Percentiles rank a stretch among this genome's conserved stretches.
phyloP scores from a whole-genome alignment of 345 rosid species.

The Dimocarpus longan region DNA sequence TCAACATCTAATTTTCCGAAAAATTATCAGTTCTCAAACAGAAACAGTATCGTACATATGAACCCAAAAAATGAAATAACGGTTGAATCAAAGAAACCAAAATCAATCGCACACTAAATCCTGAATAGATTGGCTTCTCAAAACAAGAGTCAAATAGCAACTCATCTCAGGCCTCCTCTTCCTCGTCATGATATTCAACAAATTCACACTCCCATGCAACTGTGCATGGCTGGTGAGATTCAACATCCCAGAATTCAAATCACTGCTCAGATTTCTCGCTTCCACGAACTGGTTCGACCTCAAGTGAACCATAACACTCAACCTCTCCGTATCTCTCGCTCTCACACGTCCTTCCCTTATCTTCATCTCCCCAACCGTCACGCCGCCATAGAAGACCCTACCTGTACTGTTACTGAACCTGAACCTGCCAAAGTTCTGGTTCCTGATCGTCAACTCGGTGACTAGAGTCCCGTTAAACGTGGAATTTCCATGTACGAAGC shows the following conservation, averaged over 20 bases:
- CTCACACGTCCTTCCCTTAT: slow-evolving; percentile 32
- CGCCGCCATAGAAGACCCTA: slow-evolving; percentile 30
- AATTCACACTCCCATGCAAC: slow-evolving; percentile 44
- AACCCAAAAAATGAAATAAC: neutral
- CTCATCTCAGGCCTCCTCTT: slow-evolving; percentile 38
- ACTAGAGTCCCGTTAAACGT: slow-evolving; percentile 43
- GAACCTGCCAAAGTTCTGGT: slow-evolving; percentile 52
- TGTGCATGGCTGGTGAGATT: slow-evolving; percentile 38
- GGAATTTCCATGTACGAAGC: slow-evolving; percentile 28
- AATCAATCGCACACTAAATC: slow-evolving; percentile 31
- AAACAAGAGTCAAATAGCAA: slow-evolving; percentile 42
- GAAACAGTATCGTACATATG: neutral
- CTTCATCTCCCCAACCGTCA: slow-evolving; percentile 38
- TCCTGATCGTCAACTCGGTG: slow-evolving; percentile 40
- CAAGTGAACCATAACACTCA: slow-evolving; percentile 39
- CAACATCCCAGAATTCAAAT: slow-evolving; percentile 45
- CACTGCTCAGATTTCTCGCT: slow-evolving; percentile 28
- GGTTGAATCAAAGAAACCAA: neutral
- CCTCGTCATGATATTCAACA: slow-evolving; percentile 33
- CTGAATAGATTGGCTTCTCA: slow-evolving; percentile 22
- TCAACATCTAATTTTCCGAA: neutral
- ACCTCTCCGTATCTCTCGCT: slow-evolving; percentile 38
- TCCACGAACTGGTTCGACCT: slow-evolving; percentile 33
- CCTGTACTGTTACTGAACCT: slow-evolving; percentile 32
- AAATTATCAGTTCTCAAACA: neutral